Evolutionary conservation across 129 eudicot genomes (phyloP).

Genomic region (Tanacetum coccineum): DNA sequence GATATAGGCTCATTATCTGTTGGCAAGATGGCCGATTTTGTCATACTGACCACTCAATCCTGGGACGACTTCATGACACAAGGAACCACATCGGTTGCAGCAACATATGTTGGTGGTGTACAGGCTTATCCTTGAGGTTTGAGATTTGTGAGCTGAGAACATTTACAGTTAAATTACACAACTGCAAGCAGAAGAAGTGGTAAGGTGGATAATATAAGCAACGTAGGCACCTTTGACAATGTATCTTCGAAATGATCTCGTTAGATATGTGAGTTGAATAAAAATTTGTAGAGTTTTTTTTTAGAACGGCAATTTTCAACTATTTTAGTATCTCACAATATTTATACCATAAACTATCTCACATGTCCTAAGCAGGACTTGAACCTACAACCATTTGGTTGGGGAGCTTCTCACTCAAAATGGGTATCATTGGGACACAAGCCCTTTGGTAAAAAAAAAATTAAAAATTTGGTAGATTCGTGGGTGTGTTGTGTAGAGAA

Average conservation of each 20-base stretch:
- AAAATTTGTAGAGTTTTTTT: not conserved
- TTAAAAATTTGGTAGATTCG: too few relatives aligned
- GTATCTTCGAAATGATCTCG: not conserved
- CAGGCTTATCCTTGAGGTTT: slow-evolving; percentile 48
- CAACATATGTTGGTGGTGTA: slow-evolving; percentile 80
- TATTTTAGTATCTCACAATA: too few relatives aligned
- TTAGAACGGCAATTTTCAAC: too few relatives aligned
- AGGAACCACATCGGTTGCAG: slow-evolving; percentile 52
- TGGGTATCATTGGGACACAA: too few relatives aligned
- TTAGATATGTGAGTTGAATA: not conserved
- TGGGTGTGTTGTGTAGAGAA: too few relatives aligned
- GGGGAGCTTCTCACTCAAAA: too few relatives aligned
- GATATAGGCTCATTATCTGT: slow-evolving; percentile 75
- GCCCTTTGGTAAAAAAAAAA: too few relatives aligned
- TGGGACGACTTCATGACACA: slow-evolving; percentile 53
- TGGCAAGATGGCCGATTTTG: slow-evolving; percentile 90
- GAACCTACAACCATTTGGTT: too few relatives aligned
- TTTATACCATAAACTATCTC: too few relatives aligned
- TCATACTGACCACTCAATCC: slow-evolving; percentile 47
- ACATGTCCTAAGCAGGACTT: too few relatives aligned
- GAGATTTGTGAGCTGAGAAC: slow-evolving; percentile 10
- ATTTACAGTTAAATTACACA: not conserved
- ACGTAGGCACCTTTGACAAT: slow-evolving; percentile 2
- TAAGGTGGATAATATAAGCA: slow-evolving; percentile 1
- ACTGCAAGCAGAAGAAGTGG: not conserved